phyloP scores from a whole-genome alignment of 176 grass and related monocot species.

The Musa schizocarpa region DNA sequence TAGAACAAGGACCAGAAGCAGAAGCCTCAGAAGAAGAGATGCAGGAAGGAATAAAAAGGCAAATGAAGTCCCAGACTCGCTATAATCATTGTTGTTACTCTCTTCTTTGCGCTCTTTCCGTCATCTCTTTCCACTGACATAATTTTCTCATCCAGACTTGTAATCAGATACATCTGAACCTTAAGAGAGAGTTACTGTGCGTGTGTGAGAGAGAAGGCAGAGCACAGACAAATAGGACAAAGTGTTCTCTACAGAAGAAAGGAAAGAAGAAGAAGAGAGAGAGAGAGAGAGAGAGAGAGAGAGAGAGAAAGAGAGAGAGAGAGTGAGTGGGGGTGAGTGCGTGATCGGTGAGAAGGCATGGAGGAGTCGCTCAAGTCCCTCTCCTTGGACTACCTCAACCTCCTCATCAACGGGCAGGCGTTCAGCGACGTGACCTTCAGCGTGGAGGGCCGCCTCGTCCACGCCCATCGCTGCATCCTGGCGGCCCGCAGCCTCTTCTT shows the following conservation, averaged over 20 bases:
- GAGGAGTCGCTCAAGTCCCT: conserved; percentile 88
- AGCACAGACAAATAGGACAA: background rate
- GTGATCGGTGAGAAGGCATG: background rate
- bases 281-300: background rate
- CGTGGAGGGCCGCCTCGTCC: conserved; percentile 75
- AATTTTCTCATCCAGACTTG: conserved; percentile 1
- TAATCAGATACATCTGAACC: background rate
- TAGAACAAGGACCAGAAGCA: background rate
- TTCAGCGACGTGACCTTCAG: conserved; percentile 97
- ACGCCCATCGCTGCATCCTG: conserved; percentile 91
- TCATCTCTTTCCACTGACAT: background rate
- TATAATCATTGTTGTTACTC: background rate
- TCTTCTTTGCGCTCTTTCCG: background rate
- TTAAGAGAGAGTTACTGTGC: conserved; percentile 8
- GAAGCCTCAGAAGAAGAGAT: background rate
- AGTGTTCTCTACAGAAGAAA: background rate
- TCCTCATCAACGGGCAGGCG: conserved; percentile 96
- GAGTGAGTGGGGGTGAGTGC: background rate
- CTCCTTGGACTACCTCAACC: conserved; percentile 88
- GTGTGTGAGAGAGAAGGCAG: background rate
- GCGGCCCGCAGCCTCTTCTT: conserved; percentile 89
- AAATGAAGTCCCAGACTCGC: background rate
- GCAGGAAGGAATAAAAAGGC: background rate
- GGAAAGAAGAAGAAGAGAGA: background rate
- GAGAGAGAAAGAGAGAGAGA: background rate